These are phyloP conservation scores for Leccinum incarnatum DNA, from an alignment of 768 basidiomycete species.

Conservation along the genomic window DNA sequence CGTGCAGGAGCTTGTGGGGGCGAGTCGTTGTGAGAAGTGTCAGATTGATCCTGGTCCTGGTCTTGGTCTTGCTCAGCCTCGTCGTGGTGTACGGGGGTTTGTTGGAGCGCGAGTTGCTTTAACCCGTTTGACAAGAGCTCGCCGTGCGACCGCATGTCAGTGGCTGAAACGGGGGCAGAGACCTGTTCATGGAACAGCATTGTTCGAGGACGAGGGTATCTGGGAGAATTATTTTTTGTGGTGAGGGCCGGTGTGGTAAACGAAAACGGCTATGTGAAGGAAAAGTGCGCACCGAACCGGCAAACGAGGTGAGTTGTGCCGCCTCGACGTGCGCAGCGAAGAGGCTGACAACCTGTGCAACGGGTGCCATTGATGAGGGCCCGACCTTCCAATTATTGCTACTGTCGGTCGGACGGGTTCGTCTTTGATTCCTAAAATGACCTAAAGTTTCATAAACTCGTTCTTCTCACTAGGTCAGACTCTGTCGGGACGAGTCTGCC, in stretches of 20 bases:
- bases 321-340: not conserved
- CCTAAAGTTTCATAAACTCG: constrained; percentile 34
- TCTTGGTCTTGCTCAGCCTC: not conserved
- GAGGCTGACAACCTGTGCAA: constrained; percentile 20
- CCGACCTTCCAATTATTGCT: constrained; percentile 18
- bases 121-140: constrained; percentile 46
- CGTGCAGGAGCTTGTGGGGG: constrained; percentile 17
- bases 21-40: constrained; percentile 10
- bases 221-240: not conserved
- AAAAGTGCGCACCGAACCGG: constrained; percentile 3
- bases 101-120: constrained; percentile 42
- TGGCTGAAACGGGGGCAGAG: not conserved
- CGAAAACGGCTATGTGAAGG: constrained; percentile 26
- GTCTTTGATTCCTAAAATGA: constrained; percentile 33
- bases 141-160: constrained; percentile 33
- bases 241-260: not conserved
- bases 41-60: not conserved
- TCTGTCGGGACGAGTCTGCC: constrained; percentile 33
- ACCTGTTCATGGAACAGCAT: not conserved
- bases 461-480: constrained; percentile 24
- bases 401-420: not conserved
- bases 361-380: not conserved
- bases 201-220: not conserved
- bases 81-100: constrained; percentile 9
- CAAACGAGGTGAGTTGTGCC: not conserved